Conservation (phyloP, 495 filamentous ascomycete species). For the Xylaria nigripes region DNA sequence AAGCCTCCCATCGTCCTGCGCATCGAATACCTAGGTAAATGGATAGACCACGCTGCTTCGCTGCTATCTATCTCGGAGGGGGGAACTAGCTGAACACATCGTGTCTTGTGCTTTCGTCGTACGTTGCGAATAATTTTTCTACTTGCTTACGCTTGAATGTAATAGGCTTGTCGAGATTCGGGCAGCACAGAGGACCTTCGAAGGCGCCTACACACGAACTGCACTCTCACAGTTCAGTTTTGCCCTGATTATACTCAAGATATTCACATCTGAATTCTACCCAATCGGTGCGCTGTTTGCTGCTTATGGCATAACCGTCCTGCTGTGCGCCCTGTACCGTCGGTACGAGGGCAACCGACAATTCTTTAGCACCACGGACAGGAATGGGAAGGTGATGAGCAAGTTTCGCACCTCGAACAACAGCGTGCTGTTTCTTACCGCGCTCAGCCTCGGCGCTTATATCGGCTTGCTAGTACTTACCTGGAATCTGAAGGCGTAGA, state of each 20-base stretch:
- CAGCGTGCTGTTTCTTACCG: slow-evolving; percentile 70
- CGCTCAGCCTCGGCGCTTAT: slow-evolving; percentile 77
- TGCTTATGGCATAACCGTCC: slow-evolving; percentile 75
- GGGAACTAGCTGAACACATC: background rate
- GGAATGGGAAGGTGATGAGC: slow-evolving; percentile 48
- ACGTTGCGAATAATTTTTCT: background rate
- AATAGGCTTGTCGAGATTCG: slow-evolving; percentile 77
- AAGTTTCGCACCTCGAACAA: slow-evolving; percentile 87
- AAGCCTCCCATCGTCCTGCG: slow-evolving; percentile 17
- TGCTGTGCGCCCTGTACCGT: slow-evolving; percentile 71
- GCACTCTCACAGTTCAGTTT: slow-evolving; percentile 92
- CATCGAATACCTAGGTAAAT: background rate
- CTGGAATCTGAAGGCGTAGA: slow-evolving; percentile 40
- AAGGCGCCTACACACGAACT: slow-evolving; percentile 93
- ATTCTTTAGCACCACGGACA: slow-evolving; percentile 72
- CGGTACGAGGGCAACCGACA: slow-evolving; percentile 86
- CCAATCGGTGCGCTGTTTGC: slow-evolving; percentile 86
- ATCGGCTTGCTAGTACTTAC: slow-evolving; percentile 69
- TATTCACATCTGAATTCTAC: slow-evolving; percentile 95
- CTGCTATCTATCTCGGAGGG: background rate
- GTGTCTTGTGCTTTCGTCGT: background rate
- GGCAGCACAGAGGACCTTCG: slow-evolving; percentile 90
- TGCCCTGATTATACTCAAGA: slow-evolving; percentile 86
- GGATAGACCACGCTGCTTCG: background rate
- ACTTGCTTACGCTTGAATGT: background rate